Evolutionary conservation across 371 early-diverging fungal genomes (phyloP), one percentile per base, ranked within the genome.

Genomic region (Mortierella sp.): DNA sequence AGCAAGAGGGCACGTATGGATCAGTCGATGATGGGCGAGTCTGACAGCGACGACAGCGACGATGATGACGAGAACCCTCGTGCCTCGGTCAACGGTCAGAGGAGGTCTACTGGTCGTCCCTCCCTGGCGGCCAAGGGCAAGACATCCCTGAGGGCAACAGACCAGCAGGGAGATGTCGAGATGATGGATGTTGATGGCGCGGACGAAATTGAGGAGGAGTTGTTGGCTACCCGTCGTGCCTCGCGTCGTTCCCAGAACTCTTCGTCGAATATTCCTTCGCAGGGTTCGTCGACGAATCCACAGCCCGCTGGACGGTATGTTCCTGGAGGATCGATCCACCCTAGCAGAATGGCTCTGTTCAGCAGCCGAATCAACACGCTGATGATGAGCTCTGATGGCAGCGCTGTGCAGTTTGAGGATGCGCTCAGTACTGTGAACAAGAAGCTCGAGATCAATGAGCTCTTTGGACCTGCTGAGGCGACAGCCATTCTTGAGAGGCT

Each of bases 401-500:
- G 76, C 71, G 78, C 78, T 59, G 78, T 87, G n/a, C 79, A 73
- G 46, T 89, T 92, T 81, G 87, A 90, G 53, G 77, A 88, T 19
- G 72, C 92, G 37, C 79, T 90, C 48, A 57, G 72, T n/a, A 84
- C 81, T 9, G 81, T 93, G 48, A 94, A 93, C 74, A 57, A 77
- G 34, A 81, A 71, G 14, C 69, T 92, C 44, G 72, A 82, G 26
- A 77, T 90, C 37, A 72, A 78, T 14, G 86, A 83, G 34, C 75
- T 78, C 34, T 90, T 88, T 75, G 81, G 90, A 21, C 80, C 80
- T 2, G 76, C 77, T 44, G 93, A 93, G 86, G 90, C 90, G 5
- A 88, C 89, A 28, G 88, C 87, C 11, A 90, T 89, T 34, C 84
- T 93, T 79, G 80, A 80, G 59, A 81, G 81, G 70, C 92, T 96